Evolutionary conservation across 2,329 filamentous ascomycete genomes (phyloP).

Genomic region (Stachybotrys chlorohalonatus): DNA sequence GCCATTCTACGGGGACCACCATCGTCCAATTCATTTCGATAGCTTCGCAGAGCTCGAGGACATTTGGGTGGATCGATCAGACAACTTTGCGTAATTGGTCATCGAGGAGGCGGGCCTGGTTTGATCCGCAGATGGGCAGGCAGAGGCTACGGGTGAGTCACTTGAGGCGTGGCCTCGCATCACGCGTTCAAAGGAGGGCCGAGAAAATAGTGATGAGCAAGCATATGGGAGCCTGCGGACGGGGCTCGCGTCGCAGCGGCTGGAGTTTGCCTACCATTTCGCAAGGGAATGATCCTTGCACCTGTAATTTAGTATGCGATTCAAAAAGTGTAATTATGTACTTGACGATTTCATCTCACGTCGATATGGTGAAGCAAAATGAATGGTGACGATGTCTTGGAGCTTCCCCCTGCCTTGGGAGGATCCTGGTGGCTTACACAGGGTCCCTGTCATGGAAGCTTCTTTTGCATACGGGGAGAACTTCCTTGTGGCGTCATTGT

Average conservation of each 20-base stretch:
- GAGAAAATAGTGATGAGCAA: background rate
- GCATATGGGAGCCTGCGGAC: background rate
- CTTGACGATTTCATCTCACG: background rate
- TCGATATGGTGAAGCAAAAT: background rate
- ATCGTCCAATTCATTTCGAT: constrained; percentile 90
- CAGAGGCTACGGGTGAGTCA: no score
- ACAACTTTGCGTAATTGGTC: constrained; percentile 75
- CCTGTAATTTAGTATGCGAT: background rate
- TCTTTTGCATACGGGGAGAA: background rate
- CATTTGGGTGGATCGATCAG: constrained; percentile 84
- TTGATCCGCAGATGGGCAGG: no score
- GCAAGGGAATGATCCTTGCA: background rate
- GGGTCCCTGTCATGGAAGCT: background rate
- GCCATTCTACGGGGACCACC: constrained; percentile 85
- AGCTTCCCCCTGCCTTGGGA: background rate
- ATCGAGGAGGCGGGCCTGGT: background rate
- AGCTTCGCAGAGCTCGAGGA: constrained; percentile 97
- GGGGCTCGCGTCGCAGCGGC: background rate
- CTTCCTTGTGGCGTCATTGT: background rate
- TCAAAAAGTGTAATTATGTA: background rate
- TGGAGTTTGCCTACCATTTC: background rate
- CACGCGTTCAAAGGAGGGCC: background rate
- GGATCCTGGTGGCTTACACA: background rate
- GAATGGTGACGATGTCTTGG: background rate
- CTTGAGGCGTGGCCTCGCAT: no score